Evolutionary conservation across 371 early-diverging fungal species (phyloP).

Genomic region (Amoeboradix gromovi): DNA sequence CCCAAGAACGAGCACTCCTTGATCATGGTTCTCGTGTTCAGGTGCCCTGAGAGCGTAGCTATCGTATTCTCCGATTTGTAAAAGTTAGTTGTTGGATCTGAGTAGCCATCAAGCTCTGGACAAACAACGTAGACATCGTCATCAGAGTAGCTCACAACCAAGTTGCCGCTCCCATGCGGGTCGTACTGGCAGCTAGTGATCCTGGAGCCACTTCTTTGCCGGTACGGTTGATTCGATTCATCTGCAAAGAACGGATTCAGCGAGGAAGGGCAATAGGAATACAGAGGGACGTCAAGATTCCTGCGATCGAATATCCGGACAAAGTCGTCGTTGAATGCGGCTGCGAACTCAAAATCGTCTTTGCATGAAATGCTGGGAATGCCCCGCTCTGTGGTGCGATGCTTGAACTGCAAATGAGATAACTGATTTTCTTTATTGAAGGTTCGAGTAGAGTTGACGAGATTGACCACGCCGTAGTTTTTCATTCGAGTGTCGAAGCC

Average conservation of each 20-base stretch:
- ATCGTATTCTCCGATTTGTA: slow-evolving; percentile 1
- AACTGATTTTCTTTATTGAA: neutral
- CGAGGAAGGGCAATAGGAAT: neutral
- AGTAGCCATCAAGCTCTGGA: slow-evolving; percentile 4
- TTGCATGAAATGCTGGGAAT: neutral
- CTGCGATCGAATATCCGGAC: neutral
- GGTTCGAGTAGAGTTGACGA: neutral
- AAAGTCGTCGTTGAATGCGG: neutral
- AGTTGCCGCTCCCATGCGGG: slow-evolving; percentile 8
- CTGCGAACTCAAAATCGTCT: neutral
- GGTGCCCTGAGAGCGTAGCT: slow-evolving; percentile 9
- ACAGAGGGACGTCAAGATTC: neutral
- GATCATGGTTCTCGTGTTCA: slow-evolving; percentile 19
- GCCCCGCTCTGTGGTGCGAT: neutral
- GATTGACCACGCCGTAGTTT: neutral
- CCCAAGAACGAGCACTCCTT: slow-evolving; percentile 54
- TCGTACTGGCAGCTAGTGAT: slow-evolving; percentile 6
- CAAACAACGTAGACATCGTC: slow-evolving; percentile 23
- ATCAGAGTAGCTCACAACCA: slow-evolving; percentile 30
- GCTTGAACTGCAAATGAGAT: neutral
- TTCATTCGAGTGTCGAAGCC: neutral
- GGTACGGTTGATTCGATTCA: neutral
- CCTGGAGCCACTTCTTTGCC: neutral
- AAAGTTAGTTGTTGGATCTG: slow-evolving; percentile 1
- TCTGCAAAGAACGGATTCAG: neutral